phyloP scores from a whole-genome alignment of 192 early-diverging fungal species.

The Gamsiella multidivaricata region DNA sequence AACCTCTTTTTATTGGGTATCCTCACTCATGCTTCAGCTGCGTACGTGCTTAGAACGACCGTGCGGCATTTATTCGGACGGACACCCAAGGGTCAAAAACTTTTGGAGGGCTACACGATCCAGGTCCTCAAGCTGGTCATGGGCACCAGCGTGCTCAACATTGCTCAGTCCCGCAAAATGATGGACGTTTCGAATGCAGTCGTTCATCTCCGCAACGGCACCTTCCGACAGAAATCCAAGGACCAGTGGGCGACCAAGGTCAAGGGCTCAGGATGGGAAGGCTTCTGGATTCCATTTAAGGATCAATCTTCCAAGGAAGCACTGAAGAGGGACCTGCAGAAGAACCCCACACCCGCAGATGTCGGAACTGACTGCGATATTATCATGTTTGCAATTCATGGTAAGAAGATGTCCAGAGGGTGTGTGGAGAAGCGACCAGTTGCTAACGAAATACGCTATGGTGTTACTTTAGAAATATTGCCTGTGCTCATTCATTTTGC shows the following conservation, averaged over 20 bases:
- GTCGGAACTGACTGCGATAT: constrained; percentile 44
- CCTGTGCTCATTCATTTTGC: constrained; percentile 3
- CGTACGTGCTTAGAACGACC: constrained; percentile 22
- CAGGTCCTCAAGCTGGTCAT: constrained; percentile 28
- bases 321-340: constrained; percentile 1
- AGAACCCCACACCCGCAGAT: constrained; percentile 12
- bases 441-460: too few relatives aligned
- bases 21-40: constrained; percentile 7
- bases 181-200: constrained; percentile 12
- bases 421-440: too few relatives aligned
- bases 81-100: constrained; percentile 39
- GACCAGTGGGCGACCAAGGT: constrained; percentile 46
- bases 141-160: constrained; percentile 19
- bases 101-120: constrained; percentile 11
- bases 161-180: constrained; percentile 15
- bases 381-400: constrained; percentile 48
- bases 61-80: constrained; percentile 32
- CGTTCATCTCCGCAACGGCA: constrained; percentile 27
- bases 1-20: background rate
- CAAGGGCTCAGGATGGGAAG: constrained; percentile 34
- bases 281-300: constrained; percentile 51
- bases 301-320: constrained; percentile 22
- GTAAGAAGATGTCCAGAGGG: constrained; percentile 20
- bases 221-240: constrained; percentile 26
- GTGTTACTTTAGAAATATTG: too few relatives aligned